Evolutionary conservation across 2,329 filamentous ascomycete genomes (phyloP), one percentile per base, ranked within the genome.

Genomic region (Colletotrichum sp.): DNA sequence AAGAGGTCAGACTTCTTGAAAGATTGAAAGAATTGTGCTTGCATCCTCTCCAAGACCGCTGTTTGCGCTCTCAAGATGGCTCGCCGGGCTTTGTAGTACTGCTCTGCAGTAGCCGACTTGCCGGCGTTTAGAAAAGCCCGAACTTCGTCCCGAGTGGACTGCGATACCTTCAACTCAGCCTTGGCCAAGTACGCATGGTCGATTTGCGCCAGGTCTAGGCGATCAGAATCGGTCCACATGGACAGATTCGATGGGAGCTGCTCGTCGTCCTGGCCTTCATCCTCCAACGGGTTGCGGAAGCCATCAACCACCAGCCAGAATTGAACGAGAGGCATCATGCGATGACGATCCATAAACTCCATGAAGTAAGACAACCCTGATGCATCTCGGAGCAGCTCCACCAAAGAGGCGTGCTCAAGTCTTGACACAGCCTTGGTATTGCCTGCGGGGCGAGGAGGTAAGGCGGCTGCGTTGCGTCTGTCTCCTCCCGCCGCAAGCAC

Each of bases 251-350:
- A 87, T 3, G 93, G 91, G 2, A 92, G 84, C 66, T 93, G 88
- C 39, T 92, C 89, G 32, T 92, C 93, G 76, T 97, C 95, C 25
- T 93, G 93, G 44, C 93, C 93, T 80, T 92, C 90, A 78, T 96
- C 95, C 84, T 99, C 97, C 4, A 99, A 87, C 1, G 97, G 98
- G 80, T 98, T 98, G 57, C 98, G 94, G 80, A 99, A 95, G 1
- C 97, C 96, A 85, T 99, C 97, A 8, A 99, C 97, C 5, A 99
- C 97, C 55, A 99, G 93, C 96, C 96, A 99, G 84, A 99, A 99
- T 81, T 99, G 97, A 8, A 99, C 96, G 63, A 98, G 87, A 16
- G 94, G 91, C 93, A 99, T 96, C 30, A 96, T 89, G 19, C 91
- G 90, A 82, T 96, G 94, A 57, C 97, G 93, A 83, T 99, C 97